phyloP scores from a whole-genome alignment of 306 rosid species.

The cucumber (Cucumis sativus) region DNA sequence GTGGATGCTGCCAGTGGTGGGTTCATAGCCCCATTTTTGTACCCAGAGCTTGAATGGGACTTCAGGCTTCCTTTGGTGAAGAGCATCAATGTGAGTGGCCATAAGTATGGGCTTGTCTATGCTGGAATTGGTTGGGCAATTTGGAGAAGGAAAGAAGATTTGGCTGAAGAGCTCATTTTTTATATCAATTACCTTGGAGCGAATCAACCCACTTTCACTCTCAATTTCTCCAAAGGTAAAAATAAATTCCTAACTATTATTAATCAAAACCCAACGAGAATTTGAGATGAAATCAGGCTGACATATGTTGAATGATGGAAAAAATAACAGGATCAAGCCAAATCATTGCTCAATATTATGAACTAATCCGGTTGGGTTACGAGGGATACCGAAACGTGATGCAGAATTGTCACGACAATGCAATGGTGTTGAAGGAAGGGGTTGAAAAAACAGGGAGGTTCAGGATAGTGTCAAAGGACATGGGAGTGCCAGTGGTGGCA shows the following conservation, averaged over 20 bases:
- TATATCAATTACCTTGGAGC: neutral
- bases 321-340: slow-evolving; percentile 2
- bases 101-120: neutral
- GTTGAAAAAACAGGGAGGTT: slow-evolving; percentile 3
- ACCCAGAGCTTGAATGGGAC: slow-evolving; percentile 10
- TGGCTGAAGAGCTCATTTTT: slow-evolving; percentile 1
- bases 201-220: neutral
- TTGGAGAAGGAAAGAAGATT: slow-evolving; percentile 1
- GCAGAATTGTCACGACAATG: slow-evolving; percentile 11
- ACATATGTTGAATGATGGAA: neutral
- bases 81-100: slow-evolving; percentile 11
- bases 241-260: no score
- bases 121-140: slow-evolving; percentile 10
- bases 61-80: slow-evolving; percentile 8
- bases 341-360: slow-evolving; percentile 5
- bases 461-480: neutral
- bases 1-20: slow-evolving; percentile 9
- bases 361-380: slow-evolving; percentile 4
- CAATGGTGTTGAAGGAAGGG: slow-evolving; percentile 2
- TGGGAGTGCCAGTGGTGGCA: slow-evolving; percentile 13
- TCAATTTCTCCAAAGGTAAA: neutral
- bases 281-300: no score
- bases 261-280: no score
- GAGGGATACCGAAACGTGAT: slow-evolving; percentile 9
- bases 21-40: slow-evolving; percentile 7